Evolutionary conservation across 1,284 basidiomycete species (phyloP).

Genomic region (Ganoderma sp.): DNA sequence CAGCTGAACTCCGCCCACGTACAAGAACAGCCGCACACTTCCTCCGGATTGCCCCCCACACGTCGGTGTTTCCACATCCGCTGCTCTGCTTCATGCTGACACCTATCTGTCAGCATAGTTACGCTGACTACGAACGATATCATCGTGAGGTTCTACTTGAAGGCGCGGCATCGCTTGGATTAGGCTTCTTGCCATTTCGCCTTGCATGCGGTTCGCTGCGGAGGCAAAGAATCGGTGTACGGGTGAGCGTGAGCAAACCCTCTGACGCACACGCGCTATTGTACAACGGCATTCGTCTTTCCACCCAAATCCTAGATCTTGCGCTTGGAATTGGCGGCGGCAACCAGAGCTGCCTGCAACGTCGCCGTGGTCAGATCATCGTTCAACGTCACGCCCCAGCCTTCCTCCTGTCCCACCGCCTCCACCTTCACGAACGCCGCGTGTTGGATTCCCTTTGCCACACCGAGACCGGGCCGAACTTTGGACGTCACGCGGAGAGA

Average conservation of each 20-base stretch:
- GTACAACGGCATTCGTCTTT: not conserved
- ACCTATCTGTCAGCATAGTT: not conserved
- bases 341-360: constrained; percentile 79
- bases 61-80: not conserved
- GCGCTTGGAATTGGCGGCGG: constrained; percentile 45
- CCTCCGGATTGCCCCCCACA: not conserved
- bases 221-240: too few species aligned
- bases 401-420: constrained; percentile 57
- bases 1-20: too few species aligned
- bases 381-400: constrained; percentile 79
- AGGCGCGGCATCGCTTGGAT: not conserved
- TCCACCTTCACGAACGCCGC: constrained; percentile 86
- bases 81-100: not conserved
- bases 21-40: not conserved
- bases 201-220: not conserved
- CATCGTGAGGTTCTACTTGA: not conserved
- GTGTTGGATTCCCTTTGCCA: constrained; percentile 8
- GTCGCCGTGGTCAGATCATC: constrained; percentile 86
- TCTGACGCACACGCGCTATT: not conserved
- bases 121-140: not conserved
- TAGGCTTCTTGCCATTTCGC: not conserved
- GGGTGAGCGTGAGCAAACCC: not conserved
- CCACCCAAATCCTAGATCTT: not conserved
- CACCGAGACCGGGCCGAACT: not conserved
- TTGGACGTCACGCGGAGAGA: constrained; percentile 69